Base-by-base conservation (phyloP, 1,139 yeast species). In the Yamadazyma triangularis region DNA sequence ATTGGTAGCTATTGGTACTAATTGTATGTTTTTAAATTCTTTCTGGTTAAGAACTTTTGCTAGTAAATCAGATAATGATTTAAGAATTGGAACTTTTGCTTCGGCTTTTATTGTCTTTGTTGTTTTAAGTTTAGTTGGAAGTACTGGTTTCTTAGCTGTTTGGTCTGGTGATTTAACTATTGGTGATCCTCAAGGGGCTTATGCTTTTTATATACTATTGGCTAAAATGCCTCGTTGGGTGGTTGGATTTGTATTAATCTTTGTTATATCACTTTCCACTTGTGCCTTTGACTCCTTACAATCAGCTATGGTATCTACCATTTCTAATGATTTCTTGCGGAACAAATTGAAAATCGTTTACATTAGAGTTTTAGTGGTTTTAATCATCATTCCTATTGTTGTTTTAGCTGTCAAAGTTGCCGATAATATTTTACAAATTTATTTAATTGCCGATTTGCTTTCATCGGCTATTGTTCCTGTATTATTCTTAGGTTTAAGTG, bases 21-120 rank as follows among this genome's bases (percentile, higher is more conserved):
- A 89, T 48, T 96, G 87, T 51, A 78, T 89, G 50, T 88, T 89
- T 56, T 65, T 89, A 72, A 77, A 95, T 22, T 95, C 95, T 0
- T 88, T 88, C 54, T 89, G 97, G 97, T 64, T 89, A 42, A 71
- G 97, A 50, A 84, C 97, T 0, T 89, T 89, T 64, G 95, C 97
- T 4, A 81, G 95, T 11, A 75, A 77, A 40, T 64, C 88, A 8
- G 77, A 87, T 56, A 77, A 68, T 46, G 96, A 88, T 50, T 68
- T 89, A 47, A 59, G 73, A 56, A 73, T 85, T 44, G 94, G 94
- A 14, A 77, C 89, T 33, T 64, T 79, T 2, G 60, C 88, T 38
- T 95, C 96, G 1, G 72, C 91, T 0, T 51, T 83, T 36, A 71
- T 83, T 23, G 65, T 79, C 26, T 75, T 83, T 35, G 64, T 68